phyloP scores from a whole-genome alignment of 371 early-diverging fungal species.

The Fennellomyces sp. region DNA sequence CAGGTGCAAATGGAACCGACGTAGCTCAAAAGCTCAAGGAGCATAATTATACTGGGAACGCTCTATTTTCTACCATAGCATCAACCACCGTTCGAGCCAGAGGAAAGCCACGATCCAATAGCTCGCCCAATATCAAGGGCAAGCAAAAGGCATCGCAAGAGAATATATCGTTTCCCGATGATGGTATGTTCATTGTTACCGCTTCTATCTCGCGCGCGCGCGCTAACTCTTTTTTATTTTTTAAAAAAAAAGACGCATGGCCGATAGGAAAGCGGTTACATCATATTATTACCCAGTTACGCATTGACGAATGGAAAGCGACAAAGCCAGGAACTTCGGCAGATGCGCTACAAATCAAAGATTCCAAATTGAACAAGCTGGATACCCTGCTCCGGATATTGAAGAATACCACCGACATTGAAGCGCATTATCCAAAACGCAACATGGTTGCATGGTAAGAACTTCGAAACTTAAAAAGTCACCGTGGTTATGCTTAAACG shows the following conservation, averaged over 20 bases:
- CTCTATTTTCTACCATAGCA: constrained; percentile 39
- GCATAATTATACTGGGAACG: constrained; percentile 33
- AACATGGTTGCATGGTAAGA: constrained; percentile 37
- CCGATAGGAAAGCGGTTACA: constrained; percentile 38
- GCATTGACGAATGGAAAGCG: constrained; percentile 42
- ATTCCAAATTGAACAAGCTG: constrained; percentile 39
- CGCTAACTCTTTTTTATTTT: constrained; percentile 4
- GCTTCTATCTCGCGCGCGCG: background rate
- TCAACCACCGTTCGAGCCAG: constrained; percentile 29
- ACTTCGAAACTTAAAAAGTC: background rate
- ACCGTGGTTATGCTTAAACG: no score
- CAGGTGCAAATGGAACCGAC: constrained; percentile 24
- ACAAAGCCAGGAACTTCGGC: constrained; percentile 10
- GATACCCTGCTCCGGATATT: constrained; percentile 42
- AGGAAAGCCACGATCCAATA: constrained; percentile 38
- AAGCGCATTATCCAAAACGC: constrained; percentile 35
- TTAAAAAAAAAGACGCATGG: constrained; percentile 32
- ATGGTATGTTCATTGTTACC: constrained; percentile 25
- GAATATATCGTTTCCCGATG: constrained; percentile 47
- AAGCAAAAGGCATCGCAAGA: constrained; percentile 43
- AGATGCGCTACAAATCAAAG: constrained; percentile 24
- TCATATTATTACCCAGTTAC: constrained; percentile 34
- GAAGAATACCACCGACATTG: constrained; percentile 46
- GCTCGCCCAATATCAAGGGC: constrained; percentile 32
- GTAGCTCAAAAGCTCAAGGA: constrained; percentile 38